These are phyloP conservation scores for Cercophora samala DNA, from an alignment of 495 filamentous ascomycete species.

Conservation along the genomic window DNA sequence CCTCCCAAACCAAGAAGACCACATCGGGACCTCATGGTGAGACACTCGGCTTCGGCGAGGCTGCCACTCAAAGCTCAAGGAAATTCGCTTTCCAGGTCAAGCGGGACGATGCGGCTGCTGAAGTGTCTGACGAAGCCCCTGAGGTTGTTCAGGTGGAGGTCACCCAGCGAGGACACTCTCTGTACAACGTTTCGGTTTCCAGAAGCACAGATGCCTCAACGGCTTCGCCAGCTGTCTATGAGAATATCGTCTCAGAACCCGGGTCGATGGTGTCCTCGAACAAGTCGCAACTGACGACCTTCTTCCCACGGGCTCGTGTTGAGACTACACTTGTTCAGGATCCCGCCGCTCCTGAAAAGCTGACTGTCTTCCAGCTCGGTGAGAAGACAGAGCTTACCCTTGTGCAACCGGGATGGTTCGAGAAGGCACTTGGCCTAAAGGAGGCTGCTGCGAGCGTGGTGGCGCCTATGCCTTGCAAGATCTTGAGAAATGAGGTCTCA, in stretches of 20 bases:
- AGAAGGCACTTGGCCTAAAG: slow-evolving; percentile 79
- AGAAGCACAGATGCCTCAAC: slow-evolving; percentile 35
- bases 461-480: slow-evolving; percentile 94
- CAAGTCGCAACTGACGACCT: slow-evolving; percentile 48
- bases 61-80: slow-evolving; percentile 37
- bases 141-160: slow-evolving; percentile 56
- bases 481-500: slow-evolving; percentile 76
- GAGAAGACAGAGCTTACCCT: slow-evolving; percentile 67
- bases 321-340: slow-evolving; percentile 73
- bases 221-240: slow-evolving; percentile 34
- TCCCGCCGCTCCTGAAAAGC: slow-evolving; percentile 51
- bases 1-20: slow-evolving; percentile 26
- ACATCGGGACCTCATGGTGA: slow-evolving; percentile 43
- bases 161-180: slow-evolving; percentile 56
- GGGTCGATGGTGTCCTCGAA: slow-evolving; percentile 21
- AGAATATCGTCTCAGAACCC: slow-evolving; percentile 44
- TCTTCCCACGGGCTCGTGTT: slow-evolving; percentile 76
- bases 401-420: slow-evolving; percentile 72
- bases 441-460: slow-evolving; percentile 74
- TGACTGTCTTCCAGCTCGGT: slow-evolving; percentile 82
- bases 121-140: slow-evolving; percentile 28
- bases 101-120: slow-evolving; percentile 37
- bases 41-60: slow-evolving; percentile 53
- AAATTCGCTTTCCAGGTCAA: slow-evolving; percentile 54
- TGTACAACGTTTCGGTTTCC: slow-evolving; percentile 65